Evolutionary conservation across 805 yeast genomes (phyloP).

Genomic region (Pichia scutulata): DNA sequence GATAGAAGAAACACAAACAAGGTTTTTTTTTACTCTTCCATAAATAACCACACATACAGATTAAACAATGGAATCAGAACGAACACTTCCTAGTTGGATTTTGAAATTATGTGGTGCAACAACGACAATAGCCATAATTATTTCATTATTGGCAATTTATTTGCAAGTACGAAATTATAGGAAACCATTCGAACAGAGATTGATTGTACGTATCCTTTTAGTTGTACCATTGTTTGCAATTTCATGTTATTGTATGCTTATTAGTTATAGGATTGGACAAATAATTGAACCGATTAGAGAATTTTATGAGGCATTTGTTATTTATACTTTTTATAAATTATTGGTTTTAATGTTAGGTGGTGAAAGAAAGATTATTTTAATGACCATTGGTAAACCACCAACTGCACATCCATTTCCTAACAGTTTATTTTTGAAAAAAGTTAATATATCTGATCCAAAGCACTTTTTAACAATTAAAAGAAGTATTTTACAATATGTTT

Average conservation of each 20-base stretch:
- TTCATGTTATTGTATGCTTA: slow-evolving; percentile 55
- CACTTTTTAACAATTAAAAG: slow-evolving; percentile 72
- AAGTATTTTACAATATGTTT: slow-evolving; percentile 87
- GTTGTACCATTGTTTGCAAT: slow-evolving; percentile 77
- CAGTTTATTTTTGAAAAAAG: slow-evolving; percentile 40
- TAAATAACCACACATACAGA: background rate
- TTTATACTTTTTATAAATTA: slow-evolving; percentile 83
- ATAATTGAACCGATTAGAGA: slow-evolving; percentile 73
- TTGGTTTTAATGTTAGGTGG: slow-evolving; percentile 86
- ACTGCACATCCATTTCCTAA: slow-evolving; percentile 55
- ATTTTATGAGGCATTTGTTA: slow-evolving; percentile 91
- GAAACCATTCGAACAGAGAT: slow-evolving; percentile 81
- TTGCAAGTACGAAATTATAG: slow-evolving; percentile 67
- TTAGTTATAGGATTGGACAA: slow-evolving; percentile 36
- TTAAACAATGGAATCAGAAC: slow-evolving; percentile 1
- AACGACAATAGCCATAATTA: slow-evolving; percentile 27
- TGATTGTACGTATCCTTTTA: slow-evolving; percentile 72
- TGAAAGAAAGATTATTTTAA: slow-evolving; percentile 72
- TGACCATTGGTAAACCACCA: slow-evolving; percentile 55
- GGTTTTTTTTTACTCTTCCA: background rate
- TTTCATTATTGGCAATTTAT: slow-evolving; percentile 39
- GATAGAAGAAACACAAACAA: background rate
- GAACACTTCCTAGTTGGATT: slow-evolving; percentile 1
- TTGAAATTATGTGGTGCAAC: slow-evolving; percentile 2
- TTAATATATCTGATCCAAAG: slow-evolving; percentile 83